These are phyloP conservation scores for Coelastrella sp. DNA, from an alignment of 139 green algal genomes.

Conservation along the genomic window DNA sequence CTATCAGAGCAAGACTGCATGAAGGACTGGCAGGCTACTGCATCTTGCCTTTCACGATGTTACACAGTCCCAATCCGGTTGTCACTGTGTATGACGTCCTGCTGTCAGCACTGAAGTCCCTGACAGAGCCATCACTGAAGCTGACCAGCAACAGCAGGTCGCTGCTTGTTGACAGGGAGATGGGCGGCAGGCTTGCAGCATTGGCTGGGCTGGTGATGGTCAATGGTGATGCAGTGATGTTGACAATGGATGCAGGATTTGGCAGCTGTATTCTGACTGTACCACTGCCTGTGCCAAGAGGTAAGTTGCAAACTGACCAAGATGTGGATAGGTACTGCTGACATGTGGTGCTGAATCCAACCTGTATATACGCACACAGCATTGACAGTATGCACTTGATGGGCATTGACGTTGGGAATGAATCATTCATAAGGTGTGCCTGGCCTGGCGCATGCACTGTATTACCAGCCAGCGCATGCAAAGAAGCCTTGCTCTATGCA, in stretches of 20 bases:
- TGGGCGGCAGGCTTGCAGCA: slow-evolving; percentile 45
- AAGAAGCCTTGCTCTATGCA: too few species aligned
- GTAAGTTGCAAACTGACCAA: slow-evolving; percentile 52
- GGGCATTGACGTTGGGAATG: too few species aligned
- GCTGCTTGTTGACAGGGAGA: slow-evolving; percentile 41
- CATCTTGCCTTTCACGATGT: neutral
- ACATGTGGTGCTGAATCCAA: slow-evolving; percentile 46
- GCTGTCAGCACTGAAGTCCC: slow-evolving; percentile 51
- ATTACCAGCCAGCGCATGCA: too few species aligned
- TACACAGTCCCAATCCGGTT: slow-evolving; percentile 49
- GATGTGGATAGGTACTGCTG: slow-evolving; percentile 28
- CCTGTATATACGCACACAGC: slow-evolving; percentile 4
- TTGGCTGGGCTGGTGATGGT: slow-evolving; percentile 42
- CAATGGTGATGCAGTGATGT: slow-evolving; percentile 12
- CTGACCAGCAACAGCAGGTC: slow-evolving; percentile 35
- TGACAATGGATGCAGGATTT: slow-evolving; percentile 35
- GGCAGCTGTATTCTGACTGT: slow-evolving; percentile 44
- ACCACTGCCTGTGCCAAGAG: slow-evolving; percentile 43
- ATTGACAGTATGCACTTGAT: too few species aligned
- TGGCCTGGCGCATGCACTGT: too few species aligned
- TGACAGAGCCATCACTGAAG: slow-evolving; percentile 52
- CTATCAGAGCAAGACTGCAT: neutral
- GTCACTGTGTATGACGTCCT: slow-evolving; percentile 30
- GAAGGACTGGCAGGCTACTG: neutral
- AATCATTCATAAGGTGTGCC: too few species aligned